Evolutionary conservation across 2,329 filamentous ascomycete genomes (phyloP).

Genomic region (Cercospora berteroae): DNA sequence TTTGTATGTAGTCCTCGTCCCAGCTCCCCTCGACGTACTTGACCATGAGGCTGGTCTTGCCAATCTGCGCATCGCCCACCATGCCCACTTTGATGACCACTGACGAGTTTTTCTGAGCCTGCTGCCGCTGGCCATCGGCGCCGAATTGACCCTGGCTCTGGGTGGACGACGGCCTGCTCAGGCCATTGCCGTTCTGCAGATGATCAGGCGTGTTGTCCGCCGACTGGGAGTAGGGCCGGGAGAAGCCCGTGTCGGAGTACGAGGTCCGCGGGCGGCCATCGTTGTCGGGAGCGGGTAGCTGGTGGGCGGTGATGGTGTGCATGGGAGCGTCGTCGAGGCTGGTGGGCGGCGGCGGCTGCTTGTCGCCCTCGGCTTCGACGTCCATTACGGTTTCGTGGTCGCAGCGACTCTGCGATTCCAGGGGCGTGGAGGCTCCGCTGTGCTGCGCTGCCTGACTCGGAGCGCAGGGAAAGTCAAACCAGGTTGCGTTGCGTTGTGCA

Average conservation of each 20-base stretch:
- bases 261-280: slow-evolving; percentile 50
- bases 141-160: slow-evolving; percentile 35
- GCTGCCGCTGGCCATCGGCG: slow-evolving; percentile 38
- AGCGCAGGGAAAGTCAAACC: background rate
- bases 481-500: background rate
- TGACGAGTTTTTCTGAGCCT: slow-evolving; percentile 53
- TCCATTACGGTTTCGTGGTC: slow-evolving; percentile 21
- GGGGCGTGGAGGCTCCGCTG: slow-evolving; percentile 1
- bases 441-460: slow-evolving; percentile 1
- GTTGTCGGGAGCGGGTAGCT: slow-evolving; percentile 42
- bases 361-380: slow-evolving; percentile 22
- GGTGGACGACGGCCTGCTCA: slow-evolving; percentile 36
- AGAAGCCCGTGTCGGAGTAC: slow-evolving; percentile 53
- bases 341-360: slow-evolving; percentile 24
- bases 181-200: slow-evolving; percentile 35
- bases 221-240: slow-evolving; percentile 46
- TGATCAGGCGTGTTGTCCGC: slow-evolving; percentile 42
- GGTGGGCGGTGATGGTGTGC: slow-evolving; percentile 48
- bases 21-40: slow-evolving; percentile 99
- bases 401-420: background rate
- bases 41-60: slow-evolving; percentile 98
- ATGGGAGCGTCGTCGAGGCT: slow-evolving; percentile 49
- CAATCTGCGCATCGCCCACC: slow-evolving; percentile 98
- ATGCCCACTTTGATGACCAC: slow-evolving; percentile 99
- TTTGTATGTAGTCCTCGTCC: slow-evolving; percentile 99